Base-by-base conservation (phyloP, 2,329 filamentous ascomycete genomes). In the Zarea fungicola region DNA sequence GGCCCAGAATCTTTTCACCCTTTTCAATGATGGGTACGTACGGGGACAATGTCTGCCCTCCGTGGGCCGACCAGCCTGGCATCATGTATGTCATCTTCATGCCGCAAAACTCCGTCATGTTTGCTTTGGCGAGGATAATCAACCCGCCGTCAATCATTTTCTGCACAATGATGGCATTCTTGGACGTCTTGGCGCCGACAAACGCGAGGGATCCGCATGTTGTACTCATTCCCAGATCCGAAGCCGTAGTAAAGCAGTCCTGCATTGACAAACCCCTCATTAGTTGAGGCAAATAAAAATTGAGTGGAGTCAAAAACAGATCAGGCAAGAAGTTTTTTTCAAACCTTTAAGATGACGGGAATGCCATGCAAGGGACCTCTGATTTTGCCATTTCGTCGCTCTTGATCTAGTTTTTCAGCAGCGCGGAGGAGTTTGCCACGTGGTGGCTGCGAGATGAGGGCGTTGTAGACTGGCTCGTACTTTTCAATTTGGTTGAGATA, bases 1-100 rank as follows among this genome's bases (percentile, higher is more conserved):
- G 53, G 1, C 44, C 47, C 23, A 44, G 41, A 29, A 51, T 42
- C 37, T n/a, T 44, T 29, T 58, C 56, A 23, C 57, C 53, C 28
- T 56, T 47, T 39, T 55, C 54, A 11, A 61, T 48, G 19, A 35
- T 40, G 7, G 53, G 40, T 4, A 60, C 50, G 47, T 65, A 66
- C 3, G 62, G 52, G 2, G 62, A 62, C 1, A 58, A 48, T 1
- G 58, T 61, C 49, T 65, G 59, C 16, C 62, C 57, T 5, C 56
- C 58, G 26, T 52, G 37, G n/a, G 53, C 36, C 34, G 54, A 60
- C 60, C 55, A 62, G 29, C 55, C 58, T 14, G 47, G 49, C 39
- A 36, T 54, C 28, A 51, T 54, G 34, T 47, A 51, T 31, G 42
- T 49, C 42, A 50, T 56, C 42, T 56, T 58, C 55, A 56, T 56